Evolutionary conservation across 2,329 filamentous ascomycete genomes (phyloP), one percentile per base, ranked within the genome.

Genomic region (Gaeumannomyces sp.): DNA sequence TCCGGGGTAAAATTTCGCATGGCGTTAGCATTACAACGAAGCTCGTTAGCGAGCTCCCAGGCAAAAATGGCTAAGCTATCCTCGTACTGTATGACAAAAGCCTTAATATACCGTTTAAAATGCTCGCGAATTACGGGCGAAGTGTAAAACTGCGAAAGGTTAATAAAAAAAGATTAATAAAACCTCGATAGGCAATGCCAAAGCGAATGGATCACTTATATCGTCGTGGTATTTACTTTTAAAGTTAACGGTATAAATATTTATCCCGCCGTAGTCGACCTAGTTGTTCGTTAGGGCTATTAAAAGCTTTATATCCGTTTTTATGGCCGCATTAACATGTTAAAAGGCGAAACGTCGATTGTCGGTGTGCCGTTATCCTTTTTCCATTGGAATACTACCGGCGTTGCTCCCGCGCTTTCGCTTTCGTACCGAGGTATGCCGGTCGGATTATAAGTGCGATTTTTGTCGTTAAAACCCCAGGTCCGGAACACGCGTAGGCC

Each of bases 251-350:
- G 83, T 85, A 67, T 85, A 86, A 0, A 85, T 79, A 45, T 85
- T 83, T 81, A 85, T 84, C n/a, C 83, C 83, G 25, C 83, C 83
- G 63, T 85, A 85, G 64, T 85, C 82, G 7, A 82, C 82, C 83
- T 83, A 86, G 63, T 85, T 84, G 73, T 85, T 86, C 0, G 82
- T 85, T 65, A 86, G 70, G 0, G 82, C 77, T 16, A 86, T 73
- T 38, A 86, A 75, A 3, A 86, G 75, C 74, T 85, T 85, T 67
- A 83, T 79, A 60, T 78, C 79, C 0, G 76, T 74, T 53, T 80
- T 80, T 50, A 78, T 75, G 0, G 83, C 83, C 0, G 80, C 81
- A 22, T 77, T 70, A 27, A 85, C 78, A 4, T 79, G 73, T 85
- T 82, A 65, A 85, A 81, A 10, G 76, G 74, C n/a, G 68, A 71